phyloP scores from a whole-genome alignment of 768 basidiomycete genomes.

The Russula sp. region DNA sequence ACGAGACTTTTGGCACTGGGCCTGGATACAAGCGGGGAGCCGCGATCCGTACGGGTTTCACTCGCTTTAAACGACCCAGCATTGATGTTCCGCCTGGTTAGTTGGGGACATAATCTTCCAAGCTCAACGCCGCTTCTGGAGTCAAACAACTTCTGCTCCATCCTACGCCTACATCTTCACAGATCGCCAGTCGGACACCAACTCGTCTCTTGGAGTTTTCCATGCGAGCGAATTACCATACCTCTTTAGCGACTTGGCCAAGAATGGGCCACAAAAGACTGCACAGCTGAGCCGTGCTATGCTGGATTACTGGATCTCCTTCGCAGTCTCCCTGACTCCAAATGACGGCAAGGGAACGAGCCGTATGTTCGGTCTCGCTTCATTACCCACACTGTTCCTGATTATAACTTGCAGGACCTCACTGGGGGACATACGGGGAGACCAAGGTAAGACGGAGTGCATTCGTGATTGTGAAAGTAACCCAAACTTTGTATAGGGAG shows the following conservation, averaged over 20 bases:
- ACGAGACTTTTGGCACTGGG: conserved; percentile 40
- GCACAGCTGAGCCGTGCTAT: conserved; percentile 32
- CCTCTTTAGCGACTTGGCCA: conserved; percentile 15
- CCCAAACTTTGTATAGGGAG: neutral
- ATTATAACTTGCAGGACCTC: neutral
- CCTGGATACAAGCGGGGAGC: conserved; percentile 37
- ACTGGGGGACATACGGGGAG: neutral
- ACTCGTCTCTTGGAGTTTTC: conserved; percentile 17
- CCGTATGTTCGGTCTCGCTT: conserved; percentile 26
- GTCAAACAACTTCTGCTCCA: conserved; percentile 36
- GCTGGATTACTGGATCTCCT: conserved; percentile 45
- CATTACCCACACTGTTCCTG: neutral
- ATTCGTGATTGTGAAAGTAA: neutral
- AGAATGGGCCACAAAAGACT: neutral
- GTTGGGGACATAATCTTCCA: conserved; percentile 39
- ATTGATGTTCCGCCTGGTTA: neutral
- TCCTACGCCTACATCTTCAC: conserved; percentile 42
- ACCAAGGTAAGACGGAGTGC: conserved; percentile 2
- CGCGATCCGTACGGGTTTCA: conserved; percentile 26
- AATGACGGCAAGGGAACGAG: conserved; percentile 37
- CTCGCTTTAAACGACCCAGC: neutral
- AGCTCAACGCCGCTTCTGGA: conserved; percentile 36
- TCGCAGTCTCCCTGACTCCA: conserved; percentile 40
- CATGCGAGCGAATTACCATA: conserved; percentile 26
- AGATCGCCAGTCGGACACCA: conserved; percentile 29